phyloP scores from a whole-genome alignment of 495 filamentous ascomycete species.

The Penicillium macrosclerotiorum region DNA sequence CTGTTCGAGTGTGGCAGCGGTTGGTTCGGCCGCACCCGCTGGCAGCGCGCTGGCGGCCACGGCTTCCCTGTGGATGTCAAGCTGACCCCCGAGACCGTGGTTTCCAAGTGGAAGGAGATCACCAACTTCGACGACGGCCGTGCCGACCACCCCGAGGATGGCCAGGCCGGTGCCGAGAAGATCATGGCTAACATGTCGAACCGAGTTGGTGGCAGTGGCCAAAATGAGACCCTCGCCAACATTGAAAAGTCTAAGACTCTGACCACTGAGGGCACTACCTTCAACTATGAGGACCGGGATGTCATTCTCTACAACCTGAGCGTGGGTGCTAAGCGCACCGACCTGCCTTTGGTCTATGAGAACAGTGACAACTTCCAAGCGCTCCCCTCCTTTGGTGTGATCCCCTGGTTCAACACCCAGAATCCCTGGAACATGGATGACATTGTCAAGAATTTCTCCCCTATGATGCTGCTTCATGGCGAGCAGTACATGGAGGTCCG shows the following conservation, averaged over 20 bases:
- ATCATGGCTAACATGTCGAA: slow-evolving; percentile 94
- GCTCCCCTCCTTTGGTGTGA: slow-evolving; percentile 90
- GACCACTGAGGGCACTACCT: slow-evolving; percentile 71
- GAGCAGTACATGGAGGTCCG: slow-evolving; percentile 97
- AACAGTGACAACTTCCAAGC: slow-evolving; percentile 87
- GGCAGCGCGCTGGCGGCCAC: slow-evolving; percentile 89
- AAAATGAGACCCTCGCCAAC: slow-evolving; percentile 56
- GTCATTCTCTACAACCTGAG: slow-evolving; percentile 95
- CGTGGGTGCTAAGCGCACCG: slow-evolving; percentile 88
- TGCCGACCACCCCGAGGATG: slow-evolving; percentile 85
- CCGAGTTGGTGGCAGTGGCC: slow-evolving; percentile 46
- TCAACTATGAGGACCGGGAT: slow-evolving; percentile 80
- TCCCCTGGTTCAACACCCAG: slow-evolving; percentile 85
- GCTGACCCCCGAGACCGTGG: slow-evolving; percentile 83
- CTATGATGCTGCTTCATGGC: slow-evolving; percentile 99
- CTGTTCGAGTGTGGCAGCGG: slow-evolving; percentile 97
- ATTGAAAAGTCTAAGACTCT: slow-evolving; percentile 77
- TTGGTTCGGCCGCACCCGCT: slow-evolving; percentile 88
- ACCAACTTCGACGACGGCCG: slow-evolving; percentile 86
- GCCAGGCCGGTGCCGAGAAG: slow-evolving; percentile 72
- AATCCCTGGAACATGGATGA: slow-evolving; percentile 78
- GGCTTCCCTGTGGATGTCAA: slow-evolving; percentile 89
- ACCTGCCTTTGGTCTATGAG: slow-evolving; percentile 86
- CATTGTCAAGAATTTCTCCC: slow-evolving; percentile 89
- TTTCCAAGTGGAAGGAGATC: slow-evolving; percentile 75